These are phyloP conservation scores for Fusarium tuaranense DNA, from an alignment of 2,329 filamentous ascomycete genomes.

Conservation along the genomic window DNA sequence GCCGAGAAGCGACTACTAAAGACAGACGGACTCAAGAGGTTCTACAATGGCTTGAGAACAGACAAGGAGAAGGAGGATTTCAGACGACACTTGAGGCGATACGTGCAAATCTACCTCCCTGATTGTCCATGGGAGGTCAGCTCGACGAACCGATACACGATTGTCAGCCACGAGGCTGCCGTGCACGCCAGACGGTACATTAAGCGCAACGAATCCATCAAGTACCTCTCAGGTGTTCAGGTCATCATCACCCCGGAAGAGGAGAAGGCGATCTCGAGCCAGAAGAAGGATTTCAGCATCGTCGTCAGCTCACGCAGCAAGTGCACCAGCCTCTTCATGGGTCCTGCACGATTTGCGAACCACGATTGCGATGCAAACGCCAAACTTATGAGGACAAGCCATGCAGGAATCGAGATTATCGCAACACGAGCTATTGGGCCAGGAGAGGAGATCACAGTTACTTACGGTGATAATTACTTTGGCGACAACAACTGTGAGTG, in stretches of 20 bases:
- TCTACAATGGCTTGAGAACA: constrained; percentile 74
- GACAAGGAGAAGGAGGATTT: constrained; percentile 90
- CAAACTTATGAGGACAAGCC: constrained; percentile 83
- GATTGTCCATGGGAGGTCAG: constrained; percentile 94
- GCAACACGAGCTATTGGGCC: constrained; percentile 83
- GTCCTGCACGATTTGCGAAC: constrained; percentile 95
- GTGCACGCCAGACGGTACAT: constrained; percentile 85
- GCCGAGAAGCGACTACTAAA: constrained; percentile 80
- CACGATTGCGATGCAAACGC: constrained; percentile 97
- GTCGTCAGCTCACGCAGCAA: constrained; percentile 95
- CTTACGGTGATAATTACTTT: constrained; percentile 96
- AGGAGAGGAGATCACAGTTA: constrained; percentile 96
- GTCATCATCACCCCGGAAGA: constrained; percentile 94
- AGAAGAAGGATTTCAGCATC: constrained; percentile 95
- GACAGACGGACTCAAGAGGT: constrained; percentile 80
- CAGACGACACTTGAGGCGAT: constrained; percentile 84
- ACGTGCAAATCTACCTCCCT: constrained; percentile 91
- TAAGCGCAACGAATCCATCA: constrained; percentile 85
- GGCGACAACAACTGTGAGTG: constrained; percentile 96
- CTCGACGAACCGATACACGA: constrained; percentile 94
- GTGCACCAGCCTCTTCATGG: constrained; percentile 90
- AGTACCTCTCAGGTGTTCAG: constrained; percentile 90
- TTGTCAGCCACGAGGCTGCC: constrained; percentile 88
- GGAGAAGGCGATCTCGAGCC: constrained; percentile 82
- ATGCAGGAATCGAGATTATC: constrained; percentile 90